Evolutionary conservation across 2,329 filamentous ascomycete genomes (phyloP), one percentile per base, ranked within the genome.

Genomic region (Ophiognomonia clavigignenti-juglandacearum): DNA sequence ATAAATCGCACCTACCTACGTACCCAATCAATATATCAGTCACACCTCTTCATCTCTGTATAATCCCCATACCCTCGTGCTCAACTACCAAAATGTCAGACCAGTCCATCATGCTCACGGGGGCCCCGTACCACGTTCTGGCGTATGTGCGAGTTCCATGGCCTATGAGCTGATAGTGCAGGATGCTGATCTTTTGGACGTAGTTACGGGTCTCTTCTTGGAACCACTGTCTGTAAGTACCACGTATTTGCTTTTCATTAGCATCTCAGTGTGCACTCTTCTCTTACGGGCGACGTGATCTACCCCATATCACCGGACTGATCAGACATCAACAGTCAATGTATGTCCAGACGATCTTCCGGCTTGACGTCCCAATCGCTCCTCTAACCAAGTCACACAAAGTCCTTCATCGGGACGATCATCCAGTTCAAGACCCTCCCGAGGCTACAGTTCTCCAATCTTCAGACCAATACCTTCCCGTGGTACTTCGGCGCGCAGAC

Each of bases 401-500:
- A 86, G 82, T 85, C 86, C 46, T 96, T 96, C 67, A 65, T 83
- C 60, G 80, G 79, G 59, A 77, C 89, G 49, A 80, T 89, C 43
- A 73, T 91, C 46, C 83, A 88, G 59, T 95, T 86, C 74, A 83
- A 77, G 61, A 77, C 80, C 10, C 81, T 96, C 31, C 82, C 88
- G 22, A 82, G 88, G 22, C 80, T 88, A 0, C 82, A 88, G 62
- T 97, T 98, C 71, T 81, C 85, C 22, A 75, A 82, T 16, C 78
- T 96, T 26, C 92, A 96, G 67, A 77, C 82, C 55, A 80, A 80
- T 53, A 80, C 91, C 44, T 96, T 96, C 70, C 89, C 89, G 27
- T 76, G 88, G 58, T 98, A 95, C 74, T 97, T 97, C 65, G 74
- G 80, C 38, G 71, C 97, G 48, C 92, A 97, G 69, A 83, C 88